phyloP scores from a whole-genome alignment of 306 rosid species.

The Calophaca sinica region DNA sequence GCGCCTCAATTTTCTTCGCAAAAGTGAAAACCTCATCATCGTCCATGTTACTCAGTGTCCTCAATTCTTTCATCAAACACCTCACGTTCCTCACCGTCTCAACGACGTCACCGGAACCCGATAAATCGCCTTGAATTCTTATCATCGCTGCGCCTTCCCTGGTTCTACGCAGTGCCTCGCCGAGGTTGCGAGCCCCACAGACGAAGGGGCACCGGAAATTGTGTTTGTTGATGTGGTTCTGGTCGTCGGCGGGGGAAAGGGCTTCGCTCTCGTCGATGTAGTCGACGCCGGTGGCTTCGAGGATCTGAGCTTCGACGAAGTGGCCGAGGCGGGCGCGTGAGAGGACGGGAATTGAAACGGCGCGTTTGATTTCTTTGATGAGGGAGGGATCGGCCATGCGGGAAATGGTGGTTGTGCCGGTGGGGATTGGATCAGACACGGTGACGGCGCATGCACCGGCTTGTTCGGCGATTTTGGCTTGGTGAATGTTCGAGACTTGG shows the following conservation, averaged over 20 bases:
- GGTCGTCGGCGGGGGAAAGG: constrained; percentile 62
- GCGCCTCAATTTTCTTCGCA: constrained; percentile 67
- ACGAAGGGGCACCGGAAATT: constrained; percentile 65
- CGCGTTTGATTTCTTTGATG: constrained; percentile 61
- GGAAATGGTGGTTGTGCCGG: constrained; percentile 40
- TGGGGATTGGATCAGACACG: constrained; percentile 49
- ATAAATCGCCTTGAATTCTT: constrained; percentile 69
- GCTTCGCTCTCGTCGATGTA: constrained; percentile 78
- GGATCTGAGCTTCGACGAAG: constrained; percentile 89
- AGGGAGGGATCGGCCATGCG: constrained; percentile 74
- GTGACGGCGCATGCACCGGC: constrained; percentile 71
- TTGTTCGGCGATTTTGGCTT: constrained; percentile 80
- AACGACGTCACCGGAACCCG: constrained; percentile 56
- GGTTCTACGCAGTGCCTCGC: constrained; percentile 71
- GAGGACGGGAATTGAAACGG: constrained; percentile 67
- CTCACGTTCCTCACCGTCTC: constrained; percentile 60
- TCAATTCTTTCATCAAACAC: constrained; percentile 65
- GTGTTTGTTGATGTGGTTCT: constrained; percentile 70
- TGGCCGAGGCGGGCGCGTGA: constrained; percentile 75
- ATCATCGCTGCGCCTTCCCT: constrained; percentile 77
- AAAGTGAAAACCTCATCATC: constrained; percentile 77
- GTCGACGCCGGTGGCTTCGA: constrained; percentile 66
- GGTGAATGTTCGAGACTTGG: constrained; percentile 55
- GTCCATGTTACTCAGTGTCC: constrained; percentile 71
- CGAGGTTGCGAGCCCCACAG: constrained; percentile 67